Conservation (phyloP, 140 eudicot species). For the Anethum foeniculum region DNA sequence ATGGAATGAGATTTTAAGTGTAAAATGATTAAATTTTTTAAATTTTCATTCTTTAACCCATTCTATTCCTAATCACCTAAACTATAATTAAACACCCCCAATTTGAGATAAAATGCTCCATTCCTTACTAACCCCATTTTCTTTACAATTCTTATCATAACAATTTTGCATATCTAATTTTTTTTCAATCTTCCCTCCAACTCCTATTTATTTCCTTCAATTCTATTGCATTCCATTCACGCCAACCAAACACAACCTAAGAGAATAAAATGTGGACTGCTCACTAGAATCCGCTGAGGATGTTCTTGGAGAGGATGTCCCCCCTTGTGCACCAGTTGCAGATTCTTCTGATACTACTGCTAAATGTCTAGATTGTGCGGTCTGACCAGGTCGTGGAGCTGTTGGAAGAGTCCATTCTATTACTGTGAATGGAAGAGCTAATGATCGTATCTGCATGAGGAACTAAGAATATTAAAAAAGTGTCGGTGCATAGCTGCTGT, state of each 20-base stretch:
- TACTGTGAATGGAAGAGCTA: conserved; percentile 98
- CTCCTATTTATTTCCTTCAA: too few relatives aligned
- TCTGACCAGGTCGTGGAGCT: conserved; percentile 74
- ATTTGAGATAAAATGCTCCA: too few relatives aligned
- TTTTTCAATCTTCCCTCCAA: too few relatives aligned
- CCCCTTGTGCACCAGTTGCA: conserved; percentile 23
- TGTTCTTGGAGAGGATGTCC: conserved; percentile 30
- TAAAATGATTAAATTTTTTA: too few relatives aligned
- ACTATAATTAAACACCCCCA: too few relatives aligned
- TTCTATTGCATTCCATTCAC: too few relatives aligned
- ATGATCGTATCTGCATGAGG: conserved; percentile 77
- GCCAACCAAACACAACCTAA: background rate
- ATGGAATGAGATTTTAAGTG: too few relatives aligned
- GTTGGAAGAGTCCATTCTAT: conserved; percentile 99
- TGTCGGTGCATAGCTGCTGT: background rate
- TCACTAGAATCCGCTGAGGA: conserved; percentile 50
- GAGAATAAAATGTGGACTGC: conserved; percentile 14
- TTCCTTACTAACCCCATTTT: too few relatives aligned
- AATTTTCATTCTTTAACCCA: too few relatives aligned
- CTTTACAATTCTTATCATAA: too few relatives aligned
- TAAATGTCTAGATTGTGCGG: conserved; percentile 41
- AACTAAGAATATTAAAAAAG: background rate
- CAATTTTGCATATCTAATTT: too few relatives aligned
- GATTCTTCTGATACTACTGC: conserved; percentile 34
- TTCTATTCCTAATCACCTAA: too few relatives aligned